These are phyloP conservation scores for Hansenula sp. DNA, from an alignment of 1,139 yeast genomes.

Conservation along the genomic window DNA sequence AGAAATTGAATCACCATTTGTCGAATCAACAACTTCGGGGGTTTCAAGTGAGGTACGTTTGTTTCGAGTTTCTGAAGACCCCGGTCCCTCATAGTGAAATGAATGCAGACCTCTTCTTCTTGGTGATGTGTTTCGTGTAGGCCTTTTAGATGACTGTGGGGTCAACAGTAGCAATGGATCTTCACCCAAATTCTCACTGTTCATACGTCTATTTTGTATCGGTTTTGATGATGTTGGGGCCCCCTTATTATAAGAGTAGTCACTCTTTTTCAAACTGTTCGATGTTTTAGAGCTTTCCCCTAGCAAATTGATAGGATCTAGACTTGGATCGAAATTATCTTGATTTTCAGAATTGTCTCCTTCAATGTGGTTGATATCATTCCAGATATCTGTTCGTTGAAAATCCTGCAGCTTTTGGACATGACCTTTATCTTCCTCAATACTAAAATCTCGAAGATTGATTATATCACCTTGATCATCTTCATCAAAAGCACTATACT, in stretches of 20 bases:
- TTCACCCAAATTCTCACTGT: slow-evolving; percentile 40
- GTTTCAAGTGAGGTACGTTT: too few relatives aligned
- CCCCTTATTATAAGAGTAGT: slow-evolving; percentile 27
- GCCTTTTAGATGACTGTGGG: background rate
- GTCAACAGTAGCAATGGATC: slow-evolving; percentile 17
- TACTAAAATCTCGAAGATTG: slow-evolving; percentile 53
- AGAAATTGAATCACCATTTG: background rate
- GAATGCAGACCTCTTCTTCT: background rate
- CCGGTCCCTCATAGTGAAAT: too few relatives aligned
- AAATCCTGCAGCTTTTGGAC: slow-evolving; percentile 6
- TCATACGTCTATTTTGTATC: slow-evolving; percentile 43
- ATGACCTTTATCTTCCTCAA: slow-evolving; percentile 60
- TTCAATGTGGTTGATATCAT: slow-evolving; percentile 4
- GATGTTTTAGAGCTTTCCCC: slow-evolving; percentile 24
- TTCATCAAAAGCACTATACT: slow-evolving; percentile 46
- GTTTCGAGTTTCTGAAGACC: background rate
- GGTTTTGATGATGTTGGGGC: slow-evolving; percentile 32
- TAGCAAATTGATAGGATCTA: slow-evolving; percentile 27
- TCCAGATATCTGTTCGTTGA: slow-evolving; percentile 16
- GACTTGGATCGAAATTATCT: slow-evolving; percentile 5
- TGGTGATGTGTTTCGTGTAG: background rate
- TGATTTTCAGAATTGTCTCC: slow-evolving; percentile 3
- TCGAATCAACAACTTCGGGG: background rate
- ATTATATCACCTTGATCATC: slow-evolving; percentile 58
- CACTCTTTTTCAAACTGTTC: slow-evolving; percentile 30